Base-by-base conservation (phyloP, 2,329 filamentous ascomycete genomes). In the Juglanconis juglandina region DNA sequence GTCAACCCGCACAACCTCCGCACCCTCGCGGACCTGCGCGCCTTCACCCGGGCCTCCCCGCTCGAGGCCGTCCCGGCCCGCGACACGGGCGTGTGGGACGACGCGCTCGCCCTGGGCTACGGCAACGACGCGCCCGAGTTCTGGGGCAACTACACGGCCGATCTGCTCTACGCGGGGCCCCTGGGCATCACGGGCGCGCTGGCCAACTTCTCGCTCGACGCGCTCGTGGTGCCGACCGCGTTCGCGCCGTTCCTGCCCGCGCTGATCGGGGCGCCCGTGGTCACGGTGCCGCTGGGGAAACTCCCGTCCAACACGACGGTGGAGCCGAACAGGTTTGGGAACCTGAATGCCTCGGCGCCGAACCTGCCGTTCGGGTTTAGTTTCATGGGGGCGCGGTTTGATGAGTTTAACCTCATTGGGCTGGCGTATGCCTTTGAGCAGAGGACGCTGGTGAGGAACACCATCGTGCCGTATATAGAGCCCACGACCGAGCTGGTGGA, bases 381-480 rank as follows among this genome's bases (percentile, higher is more conserved):
- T 11, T 90, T 90, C 66, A 73, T 88, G 53, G 87, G 86, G 0
- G 69, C 69, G 1, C 77, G 77, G 50, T 90, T 83, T 74, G 81
- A 77, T 41, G 87, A 90, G 70, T 81, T 81, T 61, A 77, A 72
- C 14, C 68, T 90, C 62, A 83, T 90, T 60, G 83, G 83, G 1
- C 79, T 85, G 68, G 87, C 86, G 7, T 90, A 87, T 75, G 87
- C 86, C 2, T 89, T 84, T 71, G 87, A 91, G 75, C 86, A 88
- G 73, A 74, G 77, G 66, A 87, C 73, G 1, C 54, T 64, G 37
- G 66, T 67, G 2, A 66, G 73, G 13, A 54, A 66, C 7, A 65
- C 65, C 49, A 59, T 71, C 5, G 56, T 63, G 34, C 72, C 73
- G 2, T 68, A 68, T 41, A 61, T 74, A 1, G 55, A 65, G 35